Evolutionary conservation across 257 asterid species (phyloP), one percentile per base, ranked within the genome.

Genomic region (Scutellaria minor): DNA sequence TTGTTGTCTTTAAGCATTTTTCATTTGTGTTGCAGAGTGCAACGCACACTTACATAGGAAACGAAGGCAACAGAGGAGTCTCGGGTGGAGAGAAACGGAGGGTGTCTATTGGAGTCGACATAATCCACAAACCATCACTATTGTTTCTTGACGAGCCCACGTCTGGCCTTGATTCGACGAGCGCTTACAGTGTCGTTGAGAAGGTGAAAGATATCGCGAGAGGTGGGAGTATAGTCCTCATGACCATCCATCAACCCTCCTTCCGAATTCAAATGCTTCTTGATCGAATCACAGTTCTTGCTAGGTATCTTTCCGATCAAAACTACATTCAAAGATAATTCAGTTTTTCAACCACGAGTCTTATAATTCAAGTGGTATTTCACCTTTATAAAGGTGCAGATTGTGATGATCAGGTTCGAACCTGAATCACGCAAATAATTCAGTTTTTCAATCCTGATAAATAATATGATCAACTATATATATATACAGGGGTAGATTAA

Each of bases 181-280:
- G 97, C 58, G 97, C 97, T 66, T 88, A 48, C 64, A 89, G 97
- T 27, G 96, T 89, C 3, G 93, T 88, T 0, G 97, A 92, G 62
- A 92, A 92, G 83, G 97, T 92, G 12, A 85, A 88, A 74, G 96
- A 92, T 64, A 92, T 92, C 20, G 96, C 96, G 1, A 60, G 62
- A 71, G 81, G 96, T 42, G 97, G 96, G 3, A 89, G 97, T 80
- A 83, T 89, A 7, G 96, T 89, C 20, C 86, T 92, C 52, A 82
- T 92, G 96, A 89, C 97, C 20, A 88, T 92, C 64, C 97, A 92
- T 77, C 97, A 89, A 68, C 97, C 97, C 79, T 86, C 97, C 40
- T 92, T 72, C 78, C 73, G 97, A 73, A 89, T 92, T 60, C 97
- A 92, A 73, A 77, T 83, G 92, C 93, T 92, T 37, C 85, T 92